Percentiles rank a stretch among this genome's conserved stretches.
phyloP scores from a whole-genome alignment of 306 rosid genomes.

The Castanea sativa region DNA sequence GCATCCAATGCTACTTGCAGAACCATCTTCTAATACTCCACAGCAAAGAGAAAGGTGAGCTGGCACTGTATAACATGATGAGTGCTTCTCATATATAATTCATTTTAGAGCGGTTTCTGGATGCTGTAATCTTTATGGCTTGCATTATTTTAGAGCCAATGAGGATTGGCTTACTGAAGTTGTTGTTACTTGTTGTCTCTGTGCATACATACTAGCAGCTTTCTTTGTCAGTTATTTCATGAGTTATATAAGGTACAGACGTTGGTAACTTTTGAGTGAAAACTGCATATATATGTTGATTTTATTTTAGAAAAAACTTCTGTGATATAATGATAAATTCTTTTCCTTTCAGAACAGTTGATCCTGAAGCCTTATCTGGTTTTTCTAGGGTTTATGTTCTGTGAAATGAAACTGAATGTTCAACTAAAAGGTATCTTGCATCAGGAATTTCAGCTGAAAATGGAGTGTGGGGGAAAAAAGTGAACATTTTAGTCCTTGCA shows the following conservation, averaged over 20 bases:
- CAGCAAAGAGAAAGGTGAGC: slow-evolving; percentile 89
- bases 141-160: neutral
- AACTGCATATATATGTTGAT: neutral
- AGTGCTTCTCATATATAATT: neutral
- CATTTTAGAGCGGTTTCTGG: neutral
- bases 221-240: neutral
- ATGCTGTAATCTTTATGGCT: neutral
- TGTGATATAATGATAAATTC: neutral
- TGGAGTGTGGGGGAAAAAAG: neutral
- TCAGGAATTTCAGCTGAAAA: neutral
- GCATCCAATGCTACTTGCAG: slow-evolving; percentile 99
- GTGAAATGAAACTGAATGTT: neutral
- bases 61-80: slow-evolving; percentile 10
- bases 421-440: neutral
- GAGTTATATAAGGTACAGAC: neutral
- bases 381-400: neutral
- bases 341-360: too few species aligned
- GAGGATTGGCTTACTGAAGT: neutral
- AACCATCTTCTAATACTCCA: slow-evolving; percentile 83
- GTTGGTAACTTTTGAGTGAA: neutral
- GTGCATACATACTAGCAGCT: neutral
- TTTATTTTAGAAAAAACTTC: neutral
- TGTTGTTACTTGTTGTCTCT: neutral
- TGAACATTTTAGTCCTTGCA: neutral
- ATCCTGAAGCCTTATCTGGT: neutral